A percentile compares a stretch with the other conserved stretches of the same genome.
These are phyloP conservation scores for Aureobasidium sp. DNA, from an alignment of 2,329 filamentous ascomycete species.

Conservation along the genomic window DNA sequence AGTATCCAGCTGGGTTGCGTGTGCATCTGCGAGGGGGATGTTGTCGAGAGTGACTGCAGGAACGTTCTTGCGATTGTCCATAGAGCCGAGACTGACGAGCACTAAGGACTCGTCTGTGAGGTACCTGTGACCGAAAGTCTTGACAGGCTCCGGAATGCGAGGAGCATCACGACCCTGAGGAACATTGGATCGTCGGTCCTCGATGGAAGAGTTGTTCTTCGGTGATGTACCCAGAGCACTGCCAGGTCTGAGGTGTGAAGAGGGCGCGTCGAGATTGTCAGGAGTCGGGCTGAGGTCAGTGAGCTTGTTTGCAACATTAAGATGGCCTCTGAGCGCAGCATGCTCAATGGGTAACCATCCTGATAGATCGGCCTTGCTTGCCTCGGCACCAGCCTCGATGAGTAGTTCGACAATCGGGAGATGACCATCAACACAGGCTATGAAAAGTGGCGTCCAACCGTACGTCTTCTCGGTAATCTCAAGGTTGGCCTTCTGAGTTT, in stretches of 20 bases:
- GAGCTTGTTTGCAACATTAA: constrained; percentile 66
- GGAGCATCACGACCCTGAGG: constrained; percentile 29
- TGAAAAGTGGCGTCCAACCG: constrained; percentile 90
- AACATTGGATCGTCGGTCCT: constrained; percentile 34
- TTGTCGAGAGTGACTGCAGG: constrained; percentile 79
- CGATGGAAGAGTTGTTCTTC: constrained; percentile 49
- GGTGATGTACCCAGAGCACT: constrained; percentile 10
- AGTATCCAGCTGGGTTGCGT: constrained; percentile 88
- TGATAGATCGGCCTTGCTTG: constrained; percentile 68
- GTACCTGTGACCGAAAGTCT: constrained; percentile 93
- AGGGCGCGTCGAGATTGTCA: constrained; percentile 23
- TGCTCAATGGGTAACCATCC: constrained; percentile 95
- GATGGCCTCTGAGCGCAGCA: constrained; percentile 79
- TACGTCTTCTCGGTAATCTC: constrained; percentile 77
- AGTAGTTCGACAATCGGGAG: constrained; percentile 66
- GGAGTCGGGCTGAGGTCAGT: constrained; percentile 44
- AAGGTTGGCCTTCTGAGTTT: constrained; percentile 62
- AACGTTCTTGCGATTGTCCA: constrained; percentile 79
- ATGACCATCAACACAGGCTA: constrained; percentile 84
- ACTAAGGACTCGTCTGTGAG: constrained; percentile 82
- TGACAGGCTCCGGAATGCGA: constrained; percentile 63
- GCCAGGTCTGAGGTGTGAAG: constrained; percentile 18
- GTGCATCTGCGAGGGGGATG: constrained; percentile 78
- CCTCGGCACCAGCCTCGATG: constrained; percentile 66
- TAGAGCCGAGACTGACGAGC: constrained; percentile 83